These are phyloP conservation scores for Neonectria neomacrospora DNA, from an alignment of 2,329 filamentous ascomycete genomes.

Conservation along the genomic window DNA sequence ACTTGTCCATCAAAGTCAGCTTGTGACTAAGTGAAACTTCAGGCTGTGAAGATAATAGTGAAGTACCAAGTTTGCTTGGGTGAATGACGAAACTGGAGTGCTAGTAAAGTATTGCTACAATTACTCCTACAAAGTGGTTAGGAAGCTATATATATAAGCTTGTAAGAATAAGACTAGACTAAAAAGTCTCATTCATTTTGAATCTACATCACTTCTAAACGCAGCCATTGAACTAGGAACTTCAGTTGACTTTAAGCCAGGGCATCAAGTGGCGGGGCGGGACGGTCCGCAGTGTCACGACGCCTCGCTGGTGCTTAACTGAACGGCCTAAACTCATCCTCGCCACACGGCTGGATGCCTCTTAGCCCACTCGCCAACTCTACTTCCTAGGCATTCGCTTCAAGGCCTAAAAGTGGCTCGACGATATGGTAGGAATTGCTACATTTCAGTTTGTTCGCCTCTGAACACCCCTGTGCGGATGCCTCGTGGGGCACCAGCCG, in stretches of 20 bases:
- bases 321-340: background rate
- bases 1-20: background rate
- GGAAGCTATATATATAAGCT: background rate
- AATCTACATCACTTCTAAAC: background rate
- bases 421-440: no score
- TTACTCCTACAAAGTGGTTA: background rate
- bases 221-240: background rate
- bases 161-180: background rate
- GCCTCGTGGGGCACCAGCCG: background rate
- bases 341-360: conserved; percentile 2
- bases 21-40: background rate
- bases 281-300: background rate
- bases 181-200: background rate
- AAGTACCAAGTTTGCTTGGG: background rate
- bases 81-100: background rate
- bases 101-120: background rate
- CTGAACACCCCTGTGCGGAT: background rate
- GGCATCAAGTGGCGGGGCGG: background rate
- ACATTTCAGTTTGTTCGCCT: background rate
- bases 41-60: no score
- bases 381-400: background rate
- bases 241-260: background rate
- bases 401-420: background rate
- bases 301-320: background rate
- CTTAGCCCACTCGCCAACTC: background rate